phyloP scores from a whole-genome alignment of 768 basidiomycete genomes.

The Mycena rebaudengoi region DNA sequence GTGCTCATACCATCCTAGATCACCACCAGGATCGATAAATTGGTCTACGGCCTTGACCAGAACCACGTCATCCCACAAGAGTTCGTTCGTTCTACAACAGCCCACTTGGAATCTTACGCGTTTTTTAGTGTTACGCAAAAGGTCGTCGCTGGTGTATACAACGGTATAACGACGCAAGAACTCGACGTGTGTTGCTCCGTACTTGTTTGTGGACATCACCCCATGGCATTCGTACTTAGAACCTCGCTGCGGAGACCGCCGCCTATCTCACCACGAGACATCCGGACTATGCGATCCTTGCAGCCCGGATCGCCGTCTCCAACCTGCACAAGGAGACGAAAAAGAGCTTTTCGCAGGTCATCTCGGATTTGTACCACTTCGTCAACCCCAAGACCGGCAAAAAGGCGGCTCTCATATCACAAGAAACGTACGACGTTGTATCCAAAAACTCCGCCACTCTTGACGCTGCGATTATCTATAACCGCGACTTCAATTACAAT shows the following conservation, averaged over 20 bases:
- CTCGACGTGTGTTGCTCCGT: constrained; percentile 78
- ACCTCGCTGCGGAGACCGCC: constrained; percentile 96
- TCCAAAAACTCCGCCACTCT: constrained; percentile 81
- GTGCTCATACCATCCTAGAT: constrained; percentile 59
- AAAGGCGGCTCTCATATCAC: constrained; percentile 89
- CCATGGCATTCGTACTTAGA: constrained; percentile 64
- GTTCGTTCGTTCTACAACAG: constrained; percentile 41
- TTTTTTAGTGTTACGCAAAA: constrained; percentile 84
- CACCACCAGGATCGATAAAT: constrained; percentile 85
- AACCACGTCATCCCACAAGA: constrained; percentile 95
- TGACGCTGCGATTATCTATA: constrained; percentile 96
- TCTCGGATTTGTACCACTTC: constrained; percentile 91
- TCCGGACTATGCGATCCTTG: constrained; percentile 97
- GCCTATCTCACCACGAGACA: constrained; percentile 97
- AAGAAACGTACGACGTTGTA: constrained; percentile 87
- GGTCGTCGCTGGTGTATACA: constrained; percentile 92
- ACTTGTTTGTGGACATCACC: not conserved
- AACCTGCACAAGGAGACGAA: constrained; percentile 99
- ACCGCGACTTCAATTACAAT: constrained; percentile 98
- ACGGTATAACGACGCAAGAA: constrained; percentile 96
- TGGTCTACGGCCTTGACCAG: constrained; percentile 95
- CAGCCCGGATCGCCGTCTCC: constrained; percentile 97
- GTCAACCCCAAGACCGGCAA: constrained; percentile 96
- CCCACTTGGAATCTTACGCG: not conserved
- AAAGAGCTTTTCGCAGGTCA: constrained; percentile 93